Evolutionary conservation across 75 land plant genomes (phyloP).

Genomic region (Cryptomeria japonica): DNA sequence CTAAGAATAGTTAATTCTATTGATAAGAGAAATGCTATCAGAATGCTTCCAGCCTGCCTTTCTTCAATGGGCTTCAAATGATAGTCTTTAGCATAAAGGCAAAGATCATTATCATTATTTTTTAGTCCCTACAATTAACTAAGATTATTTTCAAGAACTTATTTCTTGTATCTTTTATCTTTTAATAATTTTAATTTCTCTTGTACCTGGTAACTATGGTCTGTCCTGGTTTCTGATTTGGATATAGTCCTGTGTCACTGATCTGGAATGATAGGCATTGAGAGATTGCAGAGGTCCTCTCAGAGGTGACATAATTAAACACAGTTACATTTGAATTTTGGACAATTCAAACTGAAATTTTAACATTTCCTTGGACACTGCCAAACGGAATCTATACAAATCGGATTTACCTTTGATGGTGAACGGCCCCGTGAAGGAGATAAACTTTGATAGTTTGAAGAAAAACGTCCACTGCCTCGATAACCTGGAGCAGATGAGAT

Average conservation of each 20-base stretch:
- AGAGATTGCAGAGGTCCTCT: background rate
- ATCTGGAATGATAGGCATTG: background rate
- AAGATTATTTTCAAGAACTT: background rate
- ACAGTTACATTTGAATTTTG: background rate
- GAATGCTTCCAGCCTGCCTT: background rate
- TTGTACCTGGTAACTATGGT: background rate
- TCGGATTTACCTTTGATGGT: constrained; percentile 13
- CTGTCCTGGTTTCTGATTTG: background rate
- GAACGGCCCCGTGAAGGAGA: background rate
- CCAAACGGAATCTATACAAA: background rate
- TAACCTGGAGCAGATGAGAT: constrained; percentile 15
- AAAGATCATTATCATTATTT: background rate
- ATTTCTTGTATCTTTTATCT: background rate
- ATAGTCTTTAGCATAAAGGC: background rate
- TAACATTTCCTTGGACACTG: background rate
- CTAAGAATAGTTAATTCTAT: background rate
- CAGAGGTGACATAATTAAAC: background rate
- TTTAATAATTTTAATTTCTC: background rate
- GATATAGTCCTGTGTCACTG: background rate
- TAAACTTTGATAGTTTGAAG: background rate
- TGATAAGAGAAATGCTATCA: background rate
- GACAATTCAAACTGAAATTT: background rate
- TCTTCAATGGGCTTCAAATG: background rate
- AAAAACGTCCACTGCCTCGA: constrained; percentile 17
- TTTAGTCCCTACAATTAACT: background rate